These are phyloP conservation scores for Suillus tomentosus DNA, from an alignment of 768 basidiomycete species.

Conservation along the genomic window DNA sequence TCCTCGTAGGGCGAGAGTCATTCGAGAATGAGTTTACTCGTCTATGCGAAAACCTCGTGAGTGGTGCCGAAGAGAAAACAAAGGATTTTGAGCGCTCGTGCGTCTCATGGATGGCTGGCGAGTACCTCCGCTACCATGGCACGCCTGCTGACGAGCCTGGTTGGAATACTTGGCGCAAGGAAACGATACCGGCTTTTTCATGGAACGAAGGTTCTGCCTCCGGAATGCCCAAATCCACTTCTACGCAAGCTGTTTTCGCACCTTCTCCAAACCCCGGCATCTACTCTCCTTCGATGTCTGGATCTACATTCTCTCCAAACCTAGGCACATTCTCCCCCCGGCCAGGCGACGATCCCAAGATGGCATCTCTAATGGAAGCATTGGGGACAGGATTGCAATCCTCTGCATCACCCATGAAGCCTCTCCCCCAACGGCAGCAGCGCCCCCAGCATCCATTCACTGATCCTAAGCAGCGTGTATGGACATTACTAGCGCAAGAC, in stretches of 20 bases:
- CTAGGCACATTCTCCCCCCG: constrained; percentile 55
- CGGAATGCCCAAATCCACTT: constrained; percentile 46
- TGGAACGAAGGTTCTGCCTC: constrained; percentile 27
- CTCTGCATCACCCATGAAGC: constrained; percentile 27
- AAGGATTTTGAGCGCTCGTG: constrained; percentile 43
- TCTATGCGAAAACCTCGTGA: constrained; percentile 65
- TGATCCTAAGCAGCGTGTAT: constrained; percentile 41
- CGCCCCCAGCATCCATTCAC: constrained; percentile 22
- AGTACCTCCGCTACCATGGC: constrained; percentile 65
- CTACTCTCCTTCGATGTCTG: constrained; percentile 25
- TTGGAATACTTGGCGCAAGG: constrained; percentile 62
- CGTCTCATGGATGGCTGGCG: constrained; percentile 64
- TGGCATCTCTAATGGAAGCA: constrained; percentile 49
- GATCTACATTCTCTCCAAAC: constrained; percentile 40
- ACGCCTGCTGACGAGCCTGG: constrained; percentile 48
- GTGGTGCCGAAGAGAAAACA: constrained; percentile 47
- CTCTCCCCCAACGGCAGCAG: constrained; percentile 26
- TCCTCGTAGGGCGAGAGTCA: constrained; percentile 49
- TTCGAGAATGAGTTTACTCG: constrained; percentile 75
- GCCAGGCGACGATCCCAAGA: constrained; percentile 44
- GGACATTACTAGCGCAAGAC: constrained; percentile 57
- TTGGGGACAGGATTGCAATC: constrained; percentile 28
- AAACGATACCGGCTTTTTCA: constrained; percentile 47
- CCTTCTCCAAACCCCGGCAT: constrained; percentile 47
- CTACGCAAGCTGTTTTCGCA: constrained; percentile 54